phyloP scores from a whole-genome alignment of 352 stramenopile species.

The Phytophthora sansomeana region DNA sequence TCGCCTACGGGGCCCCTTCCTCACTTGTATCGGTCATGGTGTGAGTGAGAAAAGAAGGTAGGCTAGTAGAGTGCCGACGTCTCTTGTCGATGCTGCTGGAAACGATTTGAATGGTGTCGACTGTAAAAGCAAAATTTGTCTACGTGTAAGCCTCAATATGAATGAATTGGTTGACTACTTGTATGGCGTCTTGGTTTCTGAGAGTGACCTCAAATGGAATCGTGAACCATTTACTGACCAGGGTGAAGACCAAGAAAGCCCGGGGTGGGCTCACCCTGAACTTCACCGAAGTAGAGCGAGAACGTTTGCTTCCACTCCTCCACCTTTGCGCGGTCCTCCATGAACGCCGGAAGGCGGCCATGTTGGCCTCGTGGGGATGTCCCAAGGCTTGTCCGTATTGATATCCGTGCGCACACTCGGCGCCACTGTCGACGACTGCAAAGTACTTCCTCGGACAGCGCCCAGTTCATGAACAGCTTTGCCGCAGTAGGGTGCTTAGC shows the following conservation, averaged over 20 bases:
- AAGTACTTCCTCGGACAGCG: conserved; percentile 44
- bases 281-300: conserved; percentile 62
- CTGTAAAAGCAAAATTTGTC: too few relatives aligned
- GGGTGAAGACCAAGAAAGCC: conserved; percentile 55
- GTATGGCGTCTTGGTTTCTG: too few relatives aligned
- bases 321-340: conserved; percentile 55
- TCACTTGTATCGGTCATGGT: too few relatives aligned
- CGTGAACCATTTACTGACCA: conserved; percentile 17
- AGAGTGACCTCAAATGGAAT: too few relatives aligned
- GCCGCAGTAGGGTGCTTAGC: conserved; percentile 53
- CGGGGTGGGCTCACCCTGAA: conserved; percentile 48
- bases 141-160: too few relatives aligned
- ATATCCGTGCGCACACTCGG: conserved; percentile 53
- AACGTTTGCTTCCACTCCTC: conserved; percentile 58
- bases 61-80: too few relatives aligned
- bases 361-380: conserved; percentile 46
- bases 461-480: conserved; percentile 71
- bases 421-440: conserved; percentile 35
- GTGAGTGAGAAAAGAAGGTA: neutral
- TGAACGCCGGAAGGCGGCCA: conserved; percentile 41
- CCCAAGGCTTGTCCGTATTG: conserved; percentile 37
- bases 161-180: too few relatives aligned
- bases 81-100: too few relatives aligned
- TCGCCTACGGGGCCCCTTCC: too few relatives aligned
- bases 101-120: too few relatives aligned